phyloP scores from a whole-genome alignment of 225 moss, liverwort and hornwort species.

The Straminergon stramineum region DNA sequence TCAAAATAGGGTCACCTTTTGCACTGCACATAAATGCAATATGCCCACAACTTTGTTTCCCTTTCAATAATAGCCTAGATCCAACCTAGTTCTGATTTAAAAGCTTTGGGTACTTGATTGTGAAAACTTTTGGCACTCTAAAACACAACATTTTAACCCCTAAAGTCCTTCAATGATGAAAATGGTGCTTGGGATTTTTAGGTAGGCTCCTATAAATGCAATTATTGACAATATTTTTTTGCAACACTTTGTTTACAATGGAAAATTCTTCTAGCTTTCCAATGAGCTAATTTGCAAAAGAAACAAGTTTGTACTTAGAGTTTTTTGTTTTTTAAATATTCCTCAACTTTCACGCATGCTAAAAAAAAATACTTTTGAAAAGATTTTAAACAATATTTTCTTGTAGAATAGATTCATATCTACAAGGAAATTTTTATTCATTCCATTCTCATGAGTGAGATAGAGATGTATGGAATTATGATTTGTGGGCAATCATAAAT shows the following conservation, averaged over 20 bases:
- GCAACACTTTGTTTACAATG: background rate
- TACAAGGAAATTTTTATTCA: no score
- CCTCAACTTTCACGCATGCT: rapidly evolving
- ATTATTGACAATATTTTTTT: rapidly evolving
- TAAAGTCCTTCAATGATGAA: background rate
- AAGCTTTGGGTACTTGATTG: background rate
- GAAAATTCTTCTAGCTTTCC: background rate
- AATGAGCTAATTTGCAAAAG: background rate
- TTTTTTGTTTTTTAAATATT: rapidly evolving
- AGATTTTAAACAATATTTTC: background rate
- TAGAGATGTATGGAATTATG: background rate
- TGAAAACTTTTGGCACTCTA: background rate
- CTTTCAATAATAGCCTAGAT: background rate
- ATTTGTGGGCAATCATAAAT: rapidly evolving
- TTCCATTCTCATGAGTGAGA: background rate
- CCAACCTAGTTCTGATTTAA: background rate
- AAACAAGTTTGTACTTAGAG: background rate
- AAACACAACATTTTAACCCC: no score
- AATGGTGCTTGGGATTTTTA: background rate
- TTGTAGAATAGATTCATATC: background rate
- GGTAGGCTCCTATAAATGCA: background rate
- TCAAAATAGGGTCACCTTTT: background rate
- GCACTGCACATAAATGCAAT: rapidly evolving
- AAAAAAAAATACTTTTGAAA: background rate
- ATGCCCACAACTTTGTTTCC: rapidly evolving